Evolutionary conservation across 805 yeast genomes (phyloP).

Genomic region (Saccharomycopsis sp.): DNA sequence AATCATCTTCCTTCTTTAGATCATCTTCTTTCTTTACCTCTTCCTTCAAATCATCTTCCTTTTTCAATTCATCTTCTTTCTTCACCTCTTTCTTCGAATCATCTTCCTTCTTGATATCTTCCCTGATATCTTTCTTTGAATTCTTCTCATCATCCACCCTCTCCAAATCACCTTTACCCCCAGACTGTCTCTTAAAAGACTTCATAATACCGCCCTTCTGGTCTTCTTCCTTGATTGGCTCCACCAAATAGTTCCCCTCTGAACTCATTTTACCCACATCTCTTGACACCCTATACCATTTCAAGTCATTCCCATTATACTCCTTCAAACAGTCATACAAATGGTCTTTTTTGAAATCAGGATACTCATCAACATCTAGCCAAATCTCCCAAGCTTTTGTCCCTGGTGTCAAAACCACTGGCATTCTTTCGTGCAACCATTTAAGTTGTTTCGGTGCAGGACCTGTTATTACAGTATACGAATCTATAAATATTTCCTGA

Average conservation of each 20-base stretch:
- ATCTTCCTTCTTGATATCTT: neutral
- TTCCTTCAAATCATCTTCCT: neutral
- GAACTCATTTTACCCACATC: slow-evolving; percentile 58
- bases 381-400: slow-evolving; percentile 54
- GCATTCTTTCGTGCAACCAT: slow-evolving; percentile 78
- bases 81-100: neutral
- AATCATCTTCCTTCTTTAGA: neutral
- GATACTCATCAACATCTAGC: slow-evolving; percentile 39
- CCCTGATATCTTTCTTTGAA: neutral
- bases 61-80: neutral
- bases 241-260: slow-evolving; percentile 33
- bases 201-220: neutral
- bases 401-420: slow-evolving; percentile 58
- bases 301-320: slow-evolving; percentile 33
- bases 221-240: slow-evolving; percentile 23
- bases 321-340: slow-evolving; percentile 36
- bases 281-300: slow-evolving; percentile 47
- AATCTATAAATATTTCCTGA: slow-evolving; percentile 28
- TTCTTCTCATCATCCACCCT: neutral
- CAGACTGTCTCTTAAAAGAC: no score
- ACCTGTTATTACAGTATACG: slow-evolving; percentile 70
- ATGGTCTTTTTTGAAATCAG: slow-evolving; percentile 16
- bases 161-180: no score
- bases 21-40: neutral
- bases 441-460: slow-evolving; percentile 53